These are phyloP conservation scores for Macrophomina tecta DNA, from an alignment of 2,329 filamentous ascomycete species.

Conservation along the genomic window DNA sequence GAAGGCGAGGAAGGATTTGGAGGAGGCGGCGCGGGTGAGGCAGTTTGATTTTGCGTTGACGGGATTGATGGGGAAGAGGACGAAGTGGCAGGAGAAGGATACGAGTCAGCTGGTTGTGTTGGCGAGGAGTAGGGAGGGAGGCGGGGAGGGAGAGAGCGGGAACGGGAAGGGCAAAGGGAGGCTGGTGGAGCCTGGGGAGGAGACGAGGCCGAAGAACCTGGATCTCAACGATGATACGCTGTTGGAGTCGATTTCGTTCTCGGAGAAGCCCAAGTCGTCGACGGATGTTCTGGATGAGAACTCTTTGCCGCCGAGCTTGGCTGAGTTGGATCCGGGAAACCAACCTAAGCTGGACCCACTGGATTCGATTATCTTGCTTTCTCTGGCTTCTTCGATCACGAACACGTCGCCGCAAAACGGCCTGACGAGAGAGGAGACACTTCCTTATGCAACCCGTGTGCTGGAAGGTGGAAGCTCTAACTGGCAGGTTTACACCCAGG, in stretches of 20 bases:
- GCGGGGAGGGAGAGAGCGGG: slow-evolving; percentile 26
- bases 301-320: slow-evolving; percentile 66
- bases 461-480: slow-evolving; percentile 89
- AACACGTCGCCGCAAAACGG: slow-evolving; percentile 86
- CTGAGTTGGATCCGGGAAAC: slow-evolving; percentile 72
- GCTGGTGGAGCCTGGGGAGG: neutral
- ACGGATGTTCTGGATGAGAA: slow-evolving; percentile 53
- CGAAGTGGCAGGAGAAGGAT: slow-evolving; percentile 78
- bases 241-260: slow-evolving; percentile 84
- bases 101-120: slow-evolving; percentile 90
- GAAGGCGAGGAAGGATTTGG: slow-evolving; percentile 74
- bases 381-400: slow-evolving; percentile 81
- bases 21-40: slow-evolving; percentile 69
- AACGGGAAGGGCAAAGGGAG: slow-evolving; percentile 25
- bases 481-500: slow-evolving; percentile 98
- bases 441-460: slow-evolving; percentile 89
- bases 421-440: slow-evolving; percentile 88
- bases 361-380: slow-evolving; percentile 87
- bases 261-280: slow-evolving; percentile 56
- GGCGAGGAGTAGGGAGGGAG: slow-evolving; percentile 69
- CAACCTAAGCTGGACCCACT: slow-evolving; percentile 83
- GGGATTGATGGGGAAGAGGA: slow-evolving; percentile 84
- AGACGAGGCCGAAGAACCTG: slow-evolving; percentile 66
- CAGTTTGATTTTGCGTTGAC: slow-evolving; percentile 82
- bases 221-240: slow-evolving; percentile 92